Percentiles rank a stretch among this genome's conserved stretches.
Conservation (phyloP, 2,329 filamentous ascomycete genomes). For the Claviceps fusiformis region DNA sequence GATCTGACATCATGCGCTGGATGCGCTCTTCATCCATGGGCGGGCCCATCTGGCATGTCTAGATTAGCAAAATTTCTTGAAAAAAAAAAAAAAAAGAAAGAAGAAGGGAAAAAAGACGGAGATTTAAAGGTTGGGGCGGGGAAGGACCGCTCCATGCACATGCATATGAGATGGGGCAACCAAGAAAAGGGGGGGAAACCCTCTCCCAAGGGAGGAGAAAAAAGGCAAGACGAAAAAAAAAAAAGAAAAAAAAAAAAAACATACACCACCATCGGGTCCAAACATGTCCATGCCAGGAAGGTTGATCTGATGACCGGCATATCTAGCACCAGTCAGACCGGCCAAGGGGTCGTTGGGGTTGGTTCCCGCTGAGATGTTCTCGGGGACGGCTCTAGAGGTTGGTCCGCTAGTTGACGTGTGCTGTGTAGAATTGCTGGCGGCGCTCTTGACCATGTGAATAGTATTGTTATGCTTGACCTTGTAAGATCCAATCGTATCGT, state of each 20-base stretch:
- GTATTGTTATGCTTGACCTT: conserved; percentile 96
- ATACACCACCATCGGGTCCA: conserved; percentile 84
- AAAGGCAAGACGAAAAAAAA: background rate
- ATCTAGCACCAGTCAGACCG: conserved; percentile 81
- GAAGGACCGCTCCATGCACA: background rate
- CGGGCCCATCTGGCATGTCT: conserved; percentile 62
- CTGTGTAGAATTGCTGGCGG: conserved; percentile 62
- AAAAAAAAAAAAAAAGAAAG: too few relatives aligned
- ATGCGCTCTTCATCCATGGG: conserved; percentile 70
- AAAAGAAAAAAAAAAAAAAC: conserved; percentile 22
- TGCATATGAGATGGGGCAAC: background rate
- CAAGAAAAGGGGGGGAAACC: too few relatives aligned
- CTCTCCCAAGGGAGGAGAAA: too few relatives aligned
- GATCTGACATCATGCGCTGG: conserved; percentile 75
- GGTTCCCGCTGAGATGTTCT: conserved; percentile 69
- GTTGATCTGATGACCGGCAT: conserved; percentile 73
- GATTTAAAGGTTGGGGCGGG: too few relatives aligned
- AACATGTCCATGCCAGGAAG: conserved; percentile 81
- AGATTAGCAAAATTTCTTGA: conserved; percentile 13
- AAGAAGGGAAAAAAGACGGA: too few relatives aligned
- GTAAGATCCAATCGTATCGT: conserved; percentile 69
- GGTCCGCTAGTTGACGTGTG: conserved; percentile 27
- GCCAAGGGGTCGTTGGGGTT: conserved; percentile 75
- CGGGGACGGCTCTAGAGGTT: conserved; percentile 37
- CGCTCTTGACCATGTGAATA: conserved; percentile 91